A percentile compares a stretch with the other conserved stretches of the same genome.
Evolutionary conservation across 2,329 filamentous ascomycete species (phyloP).

Genomic region (Metarhizium guizhouense): DNA sequence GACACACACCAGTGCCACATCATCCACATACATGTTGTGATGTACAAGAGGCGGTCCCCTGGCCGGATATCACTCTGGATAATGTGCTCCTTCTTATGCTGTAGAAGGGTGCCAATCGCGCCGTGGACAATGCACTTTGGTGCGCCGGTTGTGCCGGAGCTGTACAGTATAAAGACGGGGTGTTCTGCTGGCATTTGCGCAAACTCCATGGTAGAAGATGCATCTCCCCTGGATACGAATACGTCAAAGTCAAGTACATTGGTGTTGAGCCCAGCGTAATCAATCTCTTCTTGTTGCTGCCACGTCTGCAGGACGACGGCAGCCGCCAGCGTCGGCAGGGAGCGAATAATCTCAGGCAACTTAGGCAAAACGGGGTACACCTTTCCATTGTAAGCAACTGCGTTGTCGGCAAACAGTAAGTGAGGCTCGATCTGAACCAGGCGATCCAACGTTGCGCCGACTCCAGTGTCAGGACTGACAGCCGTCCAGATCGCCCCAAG

Average conservation of each 20-base stretch:
- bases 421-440: background rate
- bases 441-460: background rate
- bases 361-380: background rate
- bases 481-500: no score
- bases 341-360: background rate
- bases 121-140: conserved; percentile 1
- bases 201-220: background rate
- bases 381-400: background rate
- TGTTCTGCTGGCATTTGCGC: background rate
- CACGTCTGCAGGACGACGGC: no score
- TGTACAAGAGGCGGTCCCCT: background rate
- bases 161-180: background rate
- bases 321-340: no score
- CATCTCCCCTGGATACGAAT: no score
- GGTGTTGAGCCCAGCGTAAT: no score
- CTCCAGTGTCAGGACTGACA: background rate
- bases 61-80: background rate
- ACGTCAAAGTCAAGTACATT: no score
- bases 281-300: no score
- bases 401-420: background rate
- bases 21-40: conserved; percentile 1
- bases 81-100: conserved; percentile 1
- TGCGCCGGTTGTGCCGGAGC: background rate
- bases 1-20: conserved; percentile 1
- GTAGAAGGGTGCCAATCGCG: background rate